phyloP scores from a whole-genome alignment of 129 eudicot genomes.

The Deinandra increscens region DNA sequence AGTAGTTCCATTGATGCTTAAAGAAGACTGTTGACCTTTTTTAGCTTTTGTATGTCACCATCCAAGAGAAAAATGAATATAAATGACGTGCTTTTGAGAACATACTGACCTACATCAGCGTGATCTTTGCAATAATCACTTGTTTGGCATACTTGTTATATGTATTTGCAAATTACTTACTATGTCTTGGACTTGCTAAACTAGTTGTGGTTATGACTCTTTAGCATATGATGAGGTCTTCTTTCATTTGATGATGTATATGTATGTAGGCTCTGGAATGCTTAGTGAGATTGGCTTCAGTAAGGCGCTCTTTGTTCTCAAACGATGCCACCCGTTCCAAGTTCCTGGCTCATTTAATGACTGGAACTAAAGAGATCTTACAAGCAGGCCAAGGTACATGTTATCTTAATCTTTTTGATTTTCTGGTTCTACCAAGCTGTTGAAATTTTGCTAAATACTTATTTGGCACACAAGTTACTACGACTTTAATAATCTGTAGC shows the following conservation, averaged over 20 bases:
- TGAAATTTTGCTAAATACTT: background rate
- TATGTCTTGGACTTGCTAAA: constrained; percentile 1
- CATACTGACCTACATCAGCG: background rate
- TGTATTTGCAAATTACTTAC: constrained; percentile 1
- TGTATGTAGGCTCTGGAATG: constrained; percentile 79
- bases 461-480: background rate
- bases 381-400: constrained; percentile 85
- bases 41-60: constrained; percentile 2
- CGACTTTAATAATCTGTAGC: background rate
- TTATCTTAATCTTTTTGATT: background rate
- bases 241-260: background rate
- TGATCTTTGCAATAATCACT: background rate
- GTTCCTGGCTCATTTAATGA: constrained; percentile 88
- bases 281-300: constrained; percentile 93
- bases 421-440: background rate
- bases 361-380: constrained; percentile 87
- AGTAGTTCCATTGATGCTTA: background rate
- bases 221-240: constrained; percentile 7
- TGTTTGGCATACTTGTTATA: constrained; percentile 1
- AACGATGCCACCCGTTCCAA: constrained; percentile 80
- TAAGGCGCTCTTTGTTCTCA: constrained; percentile 87
- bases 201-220: background rate
- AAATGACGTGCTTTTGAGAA: constrained; percentile 6
- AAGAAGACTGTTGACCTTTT: background rate
- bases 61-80: constrained; percentile 2